A percentile compares a stretch with the other conserved stretches of the same genome.
Conservation (phyloP, 345 rosid genomes). For the Populus simonii region DNA sequence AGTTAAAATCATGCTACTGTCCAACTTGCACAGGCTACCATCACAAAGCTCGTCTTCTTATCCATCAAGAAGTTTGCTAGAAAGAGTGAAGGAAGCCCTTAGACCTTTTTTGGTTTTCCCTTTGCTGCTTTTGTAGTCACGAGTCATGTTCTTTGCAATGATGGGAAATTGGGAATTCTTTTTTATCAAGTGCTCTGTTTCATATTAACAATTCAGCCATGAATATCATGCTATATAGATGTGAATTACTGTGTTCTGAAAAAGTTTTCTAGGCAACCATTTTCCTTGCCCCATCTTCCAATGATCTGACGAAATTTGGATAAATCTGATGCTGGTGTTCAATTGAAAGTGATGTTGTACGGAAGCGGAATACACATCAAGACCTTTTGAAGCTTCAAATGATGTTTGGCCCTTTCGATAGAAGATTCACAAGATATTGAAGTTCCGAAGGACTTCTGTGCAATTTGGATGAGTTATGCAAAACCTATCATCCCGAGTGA, state of each 20-base stretch:
- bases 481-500: conserved; percentile 50
- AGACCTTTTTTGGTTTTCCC: neutral
- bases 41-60: conserved; percentile 10
- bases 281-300: neutral
- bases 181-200: neutral
- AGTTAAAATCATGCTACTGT: neutral
- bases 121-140: neutral
- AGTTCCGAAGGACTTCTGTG: neutral
- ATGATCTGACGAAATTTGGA: neutral
- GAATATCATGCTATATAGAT: neutral
- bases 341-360: neutral
- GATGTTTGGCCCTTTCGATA: neutral
- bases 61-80: conserved; percentile 9
- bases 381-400: neutral
- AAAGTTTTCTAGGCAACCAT: neutral
- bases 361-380: neutral
- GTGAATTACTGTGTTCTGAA: neutral
- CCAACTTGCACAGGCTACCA: conserved; percentile 16
- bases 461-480: neutral
- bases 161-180: neutral
- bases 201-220: neutral
- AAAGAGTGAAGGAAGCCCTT: neutral
- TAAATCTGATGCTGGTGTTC: neutral
- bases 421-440: too few species aligned
- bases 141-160: neutral